Percentiles rank a stretch among this genome's conserved stretches.
Conservation (phyloP, 2,329 filamentous ascomycete species). For the Cordyceps tenuipes region DNA sequence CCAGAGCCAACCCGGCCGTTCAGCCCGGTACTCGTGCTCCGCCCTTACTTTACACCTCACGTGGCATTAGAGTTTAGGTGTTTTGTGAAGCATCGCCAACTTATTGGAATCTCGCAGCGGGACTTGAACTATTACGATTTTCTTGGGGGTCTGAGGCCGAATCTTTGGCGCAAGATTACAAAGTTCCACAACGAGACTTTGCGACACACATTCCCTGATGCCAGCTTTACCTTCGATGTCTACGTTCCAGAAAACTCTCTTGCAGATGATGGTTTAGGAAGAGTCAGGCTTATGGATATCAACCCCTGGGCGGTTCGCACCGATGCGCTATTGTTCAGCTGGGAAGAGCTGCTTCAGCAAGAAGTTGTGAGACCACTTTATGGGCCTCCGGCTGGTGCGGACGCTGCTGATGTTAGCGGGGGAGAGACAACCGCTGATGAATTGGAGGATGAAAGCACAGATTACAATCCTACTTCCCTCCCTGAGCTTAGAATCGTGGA, state of each 20-base stretch:
- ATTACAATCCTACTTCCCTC: constrained; percentile 48
- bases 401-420: constrained; percentile 28
- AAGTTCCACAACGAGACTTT: constrained; percentile 71
- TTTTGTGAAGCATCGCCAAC: constrained; percentile 74
- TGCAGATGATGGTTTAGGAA: constrained; percentile 53
- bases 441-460: constrained; percentile 30
- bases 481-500: constrained; percentile 78
- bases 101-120: constrained; percentile 80
- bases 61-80: constrained; percentile 91
- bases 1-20: constrained; percentile 40
- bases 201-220: constrained; percentile 71
- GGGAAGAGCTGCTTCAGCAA: constrained; percentile 75
- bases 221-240: constrained; percentile 81
- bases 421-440: constrained; percentile 31
- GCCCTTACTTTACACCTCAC: constrained; percentile 82
- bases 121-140: constrained; percentile 90
- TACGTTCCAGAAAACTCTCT: constrained; percentile 66
- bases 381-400: constrained; percentile 29
- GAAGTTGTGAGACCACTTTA: constrained; percentile 52
- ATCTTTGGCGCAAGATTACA: constrained; percentile 59
- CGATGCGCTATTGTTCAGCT: constrained; percentile 81
- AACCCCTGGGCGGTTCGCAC: constrained; percentile 91
- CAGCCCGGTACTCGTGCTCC: constrained; percentile 71
- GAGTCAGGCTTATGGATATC: constrained; percentile 82
- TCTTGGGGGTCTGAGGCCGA: constrained; percentile 53